Percentiles rank a stretch among this genome's conserved stretches.
These are phyloP conservation scores for Stachybotrys elegans DNA, from an alignment of 2,329 filamentous ascomycete species.

Conservation along the genomic window DNA sequence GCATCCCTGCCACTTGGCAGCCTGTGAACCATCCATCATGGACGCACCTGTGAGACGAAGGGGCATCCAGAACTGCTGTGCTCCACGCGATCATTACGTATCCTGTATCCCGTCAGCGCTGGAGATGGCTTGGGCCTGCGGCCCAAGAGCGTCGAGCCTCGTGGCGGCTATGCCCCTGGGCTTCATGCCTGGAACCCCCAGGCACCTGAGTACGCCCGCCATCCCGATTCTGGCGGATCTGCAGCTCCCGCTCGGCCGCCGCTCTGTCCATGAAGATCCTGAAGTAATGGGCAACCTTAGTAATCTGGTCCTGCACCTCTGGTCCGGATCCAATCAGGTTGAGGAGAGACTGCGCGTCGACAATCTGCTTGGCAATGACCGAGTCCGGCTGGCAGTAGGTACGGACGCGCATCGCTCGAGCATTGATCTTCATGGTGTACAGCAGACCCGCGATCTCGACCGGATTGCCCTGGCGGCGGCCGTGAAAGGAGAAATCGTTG, in stretches of 20 bases:
- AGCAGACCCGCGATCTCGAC: conserved; percentile 42
- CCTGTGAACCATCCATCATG: too few species aligned
- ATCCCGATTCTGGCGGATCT: too few species aligned
- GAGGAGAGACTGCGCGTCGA: conserved; percentile 47
- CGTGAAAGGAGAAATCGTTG: conserved; percentile 50
- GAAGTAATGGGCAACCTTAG: conserved; percentile 50
- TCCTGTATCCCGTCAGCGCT: too few species aligned
- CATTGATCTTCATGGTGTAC: conserved; percentile 47
- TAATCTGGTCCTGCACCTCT: conserved; percentile 38
- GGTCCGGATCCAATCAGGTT: conserved; percentile 42
- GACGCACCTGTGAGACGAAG: too few species aligned
- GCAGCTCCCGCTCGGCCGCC: conserved; percentile 17
- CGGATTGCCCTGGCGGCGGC: conserved; percentile 36
- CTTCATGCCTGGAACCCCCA: too few species aligned
- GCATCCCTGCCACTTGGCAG: too few species aligned
- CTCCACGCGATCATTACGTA: too few species aligned
- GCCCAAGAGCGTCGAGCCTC: too few species aligned
- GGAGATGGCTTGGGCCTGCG: too few species aligned
- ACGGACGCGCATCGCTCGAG: conserved; percentile 46
- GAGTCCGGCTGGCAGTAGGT: conserved; percentile 55
- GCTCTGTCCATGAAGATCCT: conserved; percentile 46
- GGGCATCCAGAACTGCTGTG: too few species aligned
- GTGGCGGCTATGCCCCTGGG: too few species aligned
- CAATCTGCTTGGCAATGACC: conserved; percentile 52
- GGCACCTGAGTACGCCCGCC: too few species aligned